Evolutionary conservation across 768 basidiomycete genomes (phyloP).

Genomic region (Boletus reticuloceps): DNA sequence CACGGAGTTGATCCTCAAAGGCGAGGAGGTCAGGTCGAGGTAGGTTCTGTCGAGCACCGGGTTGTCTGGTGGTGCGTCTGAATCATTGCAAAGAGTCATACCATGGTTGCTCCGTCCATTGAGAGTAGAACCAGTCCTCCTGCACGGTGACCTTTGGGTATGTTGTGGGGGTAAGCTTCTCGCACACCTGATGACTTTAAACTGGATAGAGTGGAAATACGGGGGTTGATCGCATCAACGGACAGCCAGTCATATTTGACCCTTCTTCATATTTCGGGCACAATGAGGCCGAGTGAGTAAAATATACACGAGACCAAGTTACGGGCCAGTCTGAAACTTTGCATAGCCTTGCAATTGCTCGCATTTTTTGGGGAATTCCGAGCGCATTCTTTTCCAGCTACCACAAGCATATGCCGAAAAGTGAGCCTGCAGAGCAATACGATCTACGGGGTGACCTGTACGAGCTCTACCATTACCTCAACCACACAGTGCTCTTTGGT

Average conservation of each 20-base stretch:
- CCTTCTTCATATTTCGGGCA: slow-evolving; percentile 80
- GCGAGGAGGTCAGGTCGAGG: slow-evolving; percentile 48
- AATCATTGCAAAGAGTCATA: slow-evolving; percentile 53
- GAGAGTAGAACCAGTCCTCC: slow-evolving; percentile 59
- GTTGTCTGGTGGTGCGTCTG: not conserved
- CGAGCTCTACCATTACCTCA: slow-evolving; percentile 78
- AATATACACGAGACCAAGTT: not conserved
- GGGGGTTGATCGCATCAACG: slow-evolving; percentile 52
- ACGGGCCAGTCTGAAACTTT: not conserved
- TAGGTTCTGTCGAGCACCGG: slow-evolving; percentile 23
- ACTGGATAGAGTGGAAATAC: slow-evolving; percentile 64
- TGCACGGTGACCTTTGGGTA: slow-evolving; percentile 85
- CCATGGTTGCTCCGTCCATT: slow-evolving; percentile 63
- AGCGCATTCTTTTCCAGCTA: slow-evolving; percentile 61
- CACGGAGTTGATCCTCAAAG: slow-evolving; percentile 48
- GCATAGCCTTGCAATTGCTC: slow-evolving; percentile 67
- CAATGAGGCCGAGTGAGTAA: slow-evolving; percentile 73
- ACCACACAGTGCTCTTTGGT: slow-evolving; percentile 77
- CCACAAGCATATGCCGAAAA: slow-evolving; percentile 58
- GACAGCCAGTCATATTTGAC: slow-evolving; percentile 70
- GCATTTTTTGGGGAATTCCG: slow-evolving; percentile 78
- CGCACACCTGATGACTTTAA: slow-evolving; percentile 1
- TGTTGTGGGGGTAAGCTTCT: slow-evolving; percentile 15
- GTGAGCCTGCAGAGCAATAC: slow-evolving; percentile 65
- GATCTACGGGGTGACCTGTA: slow-evolving; percentile 65